phyloP scores from a whole-genome alignment of 2,329 filamentous ascomycete species.

The Trichoderma pleuroti region DNA sequence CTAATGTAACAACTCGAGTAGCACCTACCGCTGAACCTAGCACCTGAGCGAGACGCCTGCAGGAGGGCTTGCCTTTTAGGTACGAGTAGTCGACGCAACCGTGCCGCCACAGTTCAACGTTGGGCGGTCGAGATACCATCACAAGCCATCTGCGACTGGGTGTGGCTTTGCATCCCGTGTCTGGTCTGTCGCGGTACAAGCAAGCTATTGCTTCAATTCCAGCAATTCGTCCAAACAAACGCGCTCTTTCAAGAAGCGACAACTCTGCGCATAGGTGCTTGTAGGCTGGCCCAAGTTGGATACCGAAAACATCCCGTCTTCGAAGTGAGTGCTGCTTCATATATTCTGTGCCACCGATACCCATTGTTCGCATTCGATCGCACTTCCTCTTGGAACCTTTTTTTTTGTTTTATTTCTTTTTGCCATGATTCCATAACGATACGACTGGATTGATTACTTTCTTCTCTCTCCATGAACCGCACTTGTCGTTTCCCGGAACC shows the following conservation, averaged over 20 bases:
- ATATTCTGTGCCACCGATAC: background rate
- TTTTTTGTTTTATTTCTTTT: too few relatives aligned
- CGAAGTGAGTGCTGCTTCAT: background rate
- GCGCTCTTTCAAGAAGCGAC: background rate
- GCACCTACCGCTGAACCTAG: constrained; percentile 8
- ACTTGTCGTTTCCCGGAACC: background rate
- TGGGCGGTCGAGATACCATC: background rate
- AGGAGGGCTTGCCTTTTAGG: constrained; percentile 8
- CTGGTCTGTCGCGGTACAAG: background rate
- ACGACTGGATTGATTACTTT: background rate
- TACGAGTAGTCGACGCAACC: constrained; percentile 1
- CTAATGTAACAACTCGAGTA: constrained; percentile 17
- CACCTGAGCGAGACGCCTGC: constrained; percentile 4
- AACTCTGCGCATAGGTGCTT: background rate
- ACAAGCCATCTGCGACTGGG: background rate
- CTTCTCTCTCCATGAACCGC: background rate
- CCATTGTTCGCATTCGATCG: background rate
- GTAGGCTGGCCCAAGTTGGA: background rate
- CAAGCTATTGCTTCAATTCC: background rate
- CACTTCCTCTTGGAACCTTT: background rate
- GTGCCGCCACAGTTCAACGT: background rate
- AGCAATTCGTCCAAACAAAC: background rate
- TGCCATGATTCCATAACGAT: background rate
- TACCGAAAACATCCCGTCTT: background rate
- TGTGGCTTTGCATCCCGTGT: background rate